phyloP scores from a whole-genome alignment of 257 asterid genomes.

The Capsicum pubescens region DNA sequence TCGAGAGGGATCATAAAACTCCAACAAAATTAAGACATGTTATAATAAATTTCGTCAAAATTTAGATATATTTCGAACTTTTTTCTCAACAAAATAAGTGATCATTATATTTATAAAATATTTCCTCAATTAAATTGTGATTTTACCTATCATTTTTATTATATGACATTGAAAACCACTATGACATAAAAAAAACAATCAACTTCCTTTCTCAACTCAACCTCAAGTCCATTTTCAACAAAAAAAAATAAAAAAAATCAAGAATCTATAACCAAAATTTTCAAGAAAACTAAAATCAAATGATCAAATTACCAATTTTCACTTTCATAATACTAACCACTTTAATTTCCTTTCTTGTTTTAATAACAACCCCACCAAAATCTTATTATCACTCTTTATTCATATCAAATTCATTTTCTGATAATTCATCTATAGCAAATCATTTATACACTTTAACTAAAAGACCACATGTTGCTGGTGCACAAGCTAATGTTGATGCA shows the following conservation, averaged over 20 bases:
- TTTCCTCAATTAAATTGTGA: no score
- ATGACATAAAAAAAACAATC: neutral
- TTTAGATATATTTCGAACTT: no score
- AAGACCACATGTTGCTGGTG: constrained; percentile 85
- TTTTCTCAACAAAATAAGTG: no score
- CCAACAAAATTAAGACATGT: no score
- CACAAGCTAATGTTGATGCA: constrained; percentile 77
- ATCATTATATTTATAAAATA: no score
- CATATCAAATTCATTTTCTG: constrained; percentile 52
- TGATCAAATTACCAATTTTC: constrained; percentile 42
- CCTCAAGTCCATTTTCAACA: neutral
- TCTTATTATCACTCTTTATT: constrained; percentile 65
- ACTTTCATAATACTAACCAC: constrained; percentile 47
- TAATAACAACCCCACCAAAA: constrained; percentile 45
- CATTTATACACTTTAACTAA: constrained; percentile 68
- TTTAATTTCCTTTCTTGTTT: constrained; percentile 39
- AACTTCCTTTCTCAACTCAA: neutral
- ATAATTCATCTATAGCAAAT: constrained; percentile 65
- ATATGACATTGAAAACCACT: neutral
- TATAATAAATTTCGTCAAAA: no score
- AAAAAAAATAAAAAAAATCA: no score
- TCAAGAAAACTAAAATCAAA: constrained; percentile 29
- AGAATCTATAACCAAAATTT: neutral
- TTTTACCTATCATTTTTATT: no score
- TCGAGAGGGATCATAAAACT: no score